These are phyloP conservation scores for Cryptococcus sp. DNA, from an alignment of 1,284 basidiomycete genomes.

Conservation along the genomic window DNA sequence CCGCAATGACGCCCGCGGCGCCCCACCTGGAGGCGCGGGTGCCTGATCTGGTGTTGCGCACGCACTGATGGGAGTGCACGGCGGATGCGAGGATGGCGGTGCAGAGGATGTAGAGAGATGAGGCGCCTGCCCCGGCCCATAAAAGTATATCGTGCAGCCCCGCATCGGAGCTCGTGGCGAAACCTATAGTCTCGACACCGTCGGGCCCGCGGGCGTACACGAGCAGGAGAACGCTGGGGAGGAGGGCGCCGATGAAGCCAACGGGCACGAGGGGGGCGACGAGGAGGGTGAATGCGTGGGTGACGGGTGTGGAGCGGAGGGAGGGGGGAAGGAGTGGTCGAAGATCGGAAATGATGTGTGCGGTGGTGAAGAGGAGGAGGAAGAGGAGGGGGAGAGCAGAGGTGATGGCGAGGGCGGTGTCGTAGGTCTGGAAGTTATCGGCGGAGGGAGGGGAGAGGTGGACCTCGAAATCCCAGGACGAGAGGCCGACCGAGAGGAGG, in stretches of 20 bases:
- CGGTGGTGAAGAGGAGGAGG: constrained; percentile 16
- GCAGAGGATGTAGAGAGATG: constrained; percentile 8
- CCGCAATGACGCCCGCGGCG: background rate
- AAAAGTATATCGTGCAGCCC: background rate
- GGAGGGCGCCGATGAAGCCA: constrained; percentile 11
- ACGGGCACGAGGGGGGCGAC: constrained; percentile 21
- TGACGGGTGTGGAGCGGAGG: background rate
- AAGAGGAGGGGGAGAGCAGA: constrained; percentile 18
- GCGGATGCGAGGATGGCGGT: constrained; percentile 7
- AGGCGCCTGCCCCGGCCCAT: background rate
- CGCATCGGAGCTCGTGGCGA: background rate
- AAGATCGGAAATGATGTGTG: constrained; percentile 15
- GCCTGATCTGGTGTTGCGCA: background rate
- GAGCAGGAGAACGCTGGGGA: constrained; percentile 16
- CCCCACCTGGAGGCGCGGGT: constrained; percentile 1
- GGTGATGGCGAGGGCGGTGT: constrained; percentile 18
- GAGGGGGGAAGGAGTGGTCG: constrained; percentile 11
- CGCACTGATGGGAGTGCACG: constrained; percentile 10
- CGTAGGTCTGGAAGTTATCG: constrained; percentile 7
- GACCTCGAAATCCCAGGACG: constrained; percentile 19
- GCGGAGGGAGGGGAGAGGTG: constrained; percentile 1
- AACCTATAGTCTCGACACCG: background rate
- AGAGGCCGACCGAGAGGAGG: constrained; percentile 8
- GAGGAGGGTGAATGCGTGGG: constrained; percentile 7
- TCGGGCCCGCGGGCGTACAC: background rate